These are phyloP conservation scores for Salix suchowensis DNA, from an alignment of 345 rosid species.

Conservation along the genomic window DNA sequence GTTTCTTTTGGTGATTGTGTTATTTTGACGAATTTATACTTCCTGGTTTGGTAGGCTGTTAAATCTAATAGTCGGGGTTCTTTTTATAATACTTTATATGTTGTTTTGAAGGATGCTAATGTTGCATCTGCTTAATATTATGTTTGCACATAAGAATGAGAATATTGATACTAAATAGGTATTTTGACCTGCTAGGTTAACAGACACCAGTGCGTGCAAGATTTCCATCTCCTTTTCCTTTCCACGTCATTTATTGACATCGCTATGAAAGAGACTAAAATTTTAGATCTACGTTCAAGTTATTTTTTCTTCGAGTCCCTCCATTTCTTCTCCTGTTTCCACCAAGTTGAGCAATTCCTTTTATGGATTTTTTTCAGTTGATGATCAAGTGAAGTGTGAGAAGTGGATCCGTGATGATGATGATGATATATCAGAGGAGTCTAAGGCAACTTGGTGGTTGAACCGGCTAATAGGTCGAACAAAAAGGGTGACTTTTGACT, in stretches of 20 bases:
- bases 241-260: neutral
- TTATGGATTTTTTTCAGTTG: slow-evolving; percentile 52
- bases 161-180: neutral
- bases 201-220: neutral
- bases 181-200: neutral
- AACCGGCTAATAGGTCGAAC: slow-evolving; percentile 65
- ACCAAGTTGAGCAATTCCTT: slow-evolving; percentile 13
- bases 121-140: neutral
- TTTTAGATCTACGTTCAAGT: neutral
- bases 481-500: slow-evolving; percentile 63
- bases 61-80: neutral
- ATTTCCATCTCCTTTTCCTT: neutral
- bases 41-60: neutral
- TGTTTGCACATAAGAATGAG: neutral
- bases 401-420: slow-evolving; percentile 93
- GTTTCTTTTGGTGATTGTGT: neutral
- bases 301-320: neutral
- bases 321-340: neutral
- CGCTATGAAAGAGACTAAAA: neutral
- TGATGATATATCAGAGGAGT: slow-evolving; percentile 53
- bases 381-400: slow-evolving; percentile 83
- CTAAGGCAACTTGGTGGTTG: slow-evolving; percentile 88
- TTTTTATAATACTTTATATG: neutral
- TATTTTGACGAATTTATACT: neutral
- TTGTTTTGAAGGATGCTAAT: neutral